Evolutionary conservation across 2,329 filamentous ascomycete genomes (phyloP), one percentile per base, ranked within the genome.

Genomic region (Colletotrichum godetiae): DNA sequence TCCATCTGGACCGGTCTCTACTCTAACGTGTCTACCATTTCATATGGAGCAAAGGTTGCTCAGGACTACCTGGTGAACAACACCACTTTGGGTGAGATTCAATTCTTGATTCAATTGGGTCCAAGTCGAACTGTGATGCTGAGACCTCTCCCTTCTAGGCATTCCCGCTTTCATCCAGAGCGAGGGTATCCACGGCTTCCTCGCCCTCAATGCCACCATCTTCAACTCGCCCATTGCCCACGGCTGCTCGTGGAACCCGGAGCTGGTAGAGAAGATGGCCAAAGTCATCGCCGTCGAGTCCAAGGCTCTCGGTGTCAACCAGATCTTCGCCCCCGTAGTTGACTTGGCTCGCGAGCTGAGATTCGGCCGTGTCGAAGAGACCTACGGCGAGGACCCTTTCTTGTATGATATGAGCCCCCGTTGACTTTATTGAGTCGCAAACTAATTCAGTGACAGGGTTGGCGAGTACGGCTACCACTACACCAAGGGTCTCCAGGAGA

Each of bases 171-270:
- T 94, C 76, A 90, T 93, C 15, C 93, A 95, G 81, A 92, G 89
- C 4, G 93, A 95, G 81, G 92, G 90, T 49, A 92, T 95, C 57
- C 93, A 95, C 77, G 93, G 92, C 1, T 91, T 94, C 76, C 84
- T 94, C 37, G 88, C 92, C 56, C 88, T 89, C 11, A 94, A 94
- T 79, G 92, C 92, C 3, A 95, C 93, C 1, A 93, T 95, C 72
- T 95, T 94, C 85, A 95, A 94, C 81, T 93, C 91, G 1, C 93
- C 93, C 0, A 94, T 95, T 76, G 92, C 86, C 8, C 89, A 93
- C 66, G 92, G 90, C 19, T 94, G 92, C 78, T 92, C 92, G 0
- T 95, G 91, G 84, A 93, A 95, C 78, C 88, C 88, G 0, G 86
- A 84, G 53, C 81, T 94, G 15, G 84, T 94, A 4, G 82, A 91